A percentile compares a stretch with the other conserved stretches of the same genome.
phyloP scores from a whole-genome alignment of 495 filamentous ascomycete species.

The Hypomontagnella submonticulosa region DNA sequence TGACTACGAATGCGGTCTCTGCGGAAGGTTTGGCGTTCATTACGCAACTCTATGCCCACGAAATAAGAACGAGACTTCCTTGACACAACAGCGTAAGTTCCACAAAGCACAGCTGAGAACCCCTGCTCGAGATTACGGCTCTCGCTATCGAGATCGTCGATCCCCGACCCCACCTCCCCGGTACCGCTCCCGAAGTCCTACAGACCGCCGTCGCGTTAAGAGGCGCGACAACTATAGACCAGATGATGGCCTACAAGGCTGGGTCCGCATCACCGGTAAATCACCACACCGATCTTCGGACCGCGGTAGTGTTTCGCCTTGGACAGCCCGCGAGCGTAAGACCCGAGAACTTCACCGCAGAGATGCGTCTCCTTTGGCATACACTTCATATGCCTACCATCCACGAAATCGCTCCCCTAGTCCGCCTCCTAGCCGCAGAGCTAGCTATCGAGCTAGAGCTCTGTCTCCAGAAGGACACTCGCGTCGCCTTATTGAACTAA shows the following conservation, averaged over 20 bases:
- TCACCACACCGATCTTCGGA: background rate
- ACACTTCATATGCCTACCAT: background rate
- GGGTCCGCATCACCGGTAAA: background rate
- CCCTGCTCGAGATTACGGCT: background rate
- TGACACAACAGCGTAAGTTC: conserved; percentile 43
- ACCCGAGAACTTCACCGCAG: conserved; percentile 2
- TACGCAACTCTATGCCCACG: conserved; percentile 49
- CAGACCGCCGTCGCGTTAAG: background rate
- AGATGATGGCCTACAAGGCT: conserved; percentile 9
- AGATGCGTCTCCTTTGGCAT: background rate
- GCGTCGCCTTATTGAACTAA: conserved; percentile 2
- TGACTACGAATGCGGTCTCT: conserved; percentile 52
- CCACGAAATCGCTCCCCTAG: background rate
- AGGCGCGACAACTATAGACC: conserved; percentile 4
- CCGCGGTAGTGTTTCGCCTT: conserved; percentile 16
- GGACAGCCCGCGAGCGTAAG: conserved; percentile 12
- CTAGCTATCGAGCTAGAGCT: conserved; percentile 11
- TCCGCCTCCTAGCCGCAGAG: background rate
- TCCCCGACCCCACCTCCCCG: conserved; percentile 5
- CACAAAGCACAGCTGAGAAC: background rate
- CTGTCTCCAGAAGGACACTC: background rate
- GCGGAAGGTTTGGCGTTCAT: conserved; percentile 47
- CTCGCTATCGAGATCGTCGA: conserved; percentile 4
- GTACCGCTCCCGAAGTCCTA: conserved; percentile 18
- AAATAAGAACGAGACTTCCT: conserved; percentile 44